These are phyloP conservation scores for Mucor mucedo DNA, from an alignment of 371 early-diverging fungal genomes.

Conservation along the genomic window DNA sequence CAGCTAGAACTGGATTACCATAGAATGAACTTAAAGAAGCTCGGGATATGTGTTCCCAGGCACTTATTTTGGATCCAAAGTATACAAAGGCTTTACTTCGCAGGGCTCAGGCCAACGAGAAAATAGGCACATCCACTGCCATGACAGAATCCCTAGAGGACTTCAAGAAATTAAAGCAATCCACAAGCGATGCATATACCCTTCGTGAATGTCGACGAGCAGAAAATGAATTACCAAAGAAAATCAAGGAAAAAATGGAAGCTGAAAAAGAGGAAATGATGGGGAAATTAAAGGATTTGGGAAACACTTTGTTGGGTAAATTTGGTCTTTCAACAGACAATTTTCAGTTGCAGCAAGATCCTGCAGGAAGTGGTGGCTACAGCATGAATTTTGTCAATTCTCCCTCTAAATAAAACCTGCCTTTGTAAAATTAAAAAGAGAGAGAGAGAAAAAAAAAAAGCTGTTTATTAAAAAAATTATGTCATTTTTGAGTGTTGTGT, in stretches of 20 bases:
- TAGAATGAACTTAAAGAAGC: slow-evolving; percentile 59
- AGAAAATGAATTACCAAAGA: slow-evolving; percentile 41
- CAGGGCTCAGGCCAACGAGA: slow-evolving; percentile 81
- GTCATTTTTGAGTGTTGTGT: background rate
- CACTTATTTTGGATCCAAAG: slow-evolving; percentile 72
- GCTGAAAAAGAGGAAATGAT: slow-evolving; percentile 80
- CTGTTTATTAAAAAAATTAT: no score
- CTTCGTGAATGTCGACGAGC: slow-evolving; percentile 43
- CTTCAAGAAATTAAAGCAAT: slow-evolving; percentile 40
- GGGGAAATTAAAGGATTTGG: slow-evolving; percentile 75
- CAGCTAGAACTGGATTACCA: no score
- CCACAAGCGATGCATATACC: slow-evolving; percentile 38
- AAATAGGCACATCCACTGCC: slow-evolving; percentile 53
- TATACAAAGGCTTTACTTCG: slow-evolving; percentile 81
- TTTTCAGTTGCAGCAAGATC: slow-evolving; percentile 72
- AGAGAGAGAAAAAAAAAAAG: background rate
- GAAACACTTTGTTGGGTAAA: slow-evolving; percentile 73
- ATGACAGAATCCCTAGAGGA: slow-evolving; percentile 65
- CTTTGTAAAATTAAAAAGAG: slow-evolving; percentile 2
- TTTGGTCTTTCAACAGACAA: slow-evolving; percentile 78
- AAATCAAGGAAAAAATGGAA: slow-evolving; percentile 57
- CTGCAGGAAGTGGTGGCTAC: slow-evolving; percentile 60
- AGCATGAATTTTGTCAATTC: slow-evolving; percentile 71
- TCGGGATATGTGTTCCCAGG: slow-evolving; percentile 54
- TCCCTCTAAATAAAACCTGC: slow-evolving; percentile 1